Conservation (phyloP, 495 filamentous ascomycete species). For the Talaromyces adpressus region DNA sequence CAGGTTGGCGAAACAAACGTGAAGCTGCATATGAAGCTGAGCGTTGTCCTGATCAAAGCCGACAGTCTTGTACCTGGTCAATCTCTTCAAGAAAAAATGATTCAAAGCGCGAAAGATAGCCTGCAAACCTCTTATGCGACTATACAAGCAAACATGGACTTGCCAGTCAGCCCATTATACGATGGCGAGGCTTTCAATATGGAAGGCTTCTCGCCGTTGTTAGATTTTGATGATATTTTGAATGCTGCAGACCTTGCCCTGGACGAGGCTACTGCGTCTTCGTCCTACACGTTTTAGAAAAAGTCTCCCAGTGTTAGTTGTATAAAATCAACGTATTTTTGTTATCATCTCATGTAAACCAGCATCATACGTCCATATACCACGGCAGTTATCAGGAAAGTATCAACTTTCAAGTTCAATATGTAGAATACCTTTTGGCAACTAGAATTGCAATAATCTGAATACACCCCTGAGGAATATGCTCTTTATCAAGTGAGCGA, state of each 20-base stretch:
- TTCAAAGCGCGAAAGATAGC: background rate
- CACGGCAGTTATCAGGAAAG: background rate
- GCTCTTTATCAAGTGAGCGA: background rate
- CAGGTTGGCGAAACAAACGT: conserved; percentile 1
- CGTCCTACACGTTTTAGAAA: background rate
- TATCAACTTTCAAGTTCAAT: background rate
- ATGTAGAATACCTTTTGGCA: background rate
- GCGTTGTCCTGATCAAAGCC: background rate
- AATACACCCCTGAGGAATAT: no score
- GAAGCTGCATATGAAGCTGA: background rate
- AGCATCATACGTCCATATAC: background rate
- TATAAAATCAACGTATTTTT: no score
- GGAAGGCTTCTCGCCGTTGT: background rate
- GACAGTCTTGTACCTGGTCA: background rate
- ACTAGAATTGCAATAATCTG: background rate
- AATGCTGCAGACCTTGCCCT: background rate
- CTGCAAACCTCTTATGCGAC: background rate
- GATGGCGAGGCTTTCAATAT: background rate
- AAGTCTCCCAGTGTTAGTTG: background rate
- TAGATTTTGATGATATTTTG: conserved; percentile 1
- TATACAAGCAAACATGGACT: background rate
- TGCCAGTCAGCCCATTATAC: background rate
- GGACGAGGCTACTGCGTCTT: background rate
- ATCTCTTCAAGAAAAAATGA: background rate
- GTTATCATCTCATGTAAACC: background rate